phyloP scores from a whole-genome alignment of 2,329 filamentous ascomycete species.

The Hortaea werneckii region DNA sequence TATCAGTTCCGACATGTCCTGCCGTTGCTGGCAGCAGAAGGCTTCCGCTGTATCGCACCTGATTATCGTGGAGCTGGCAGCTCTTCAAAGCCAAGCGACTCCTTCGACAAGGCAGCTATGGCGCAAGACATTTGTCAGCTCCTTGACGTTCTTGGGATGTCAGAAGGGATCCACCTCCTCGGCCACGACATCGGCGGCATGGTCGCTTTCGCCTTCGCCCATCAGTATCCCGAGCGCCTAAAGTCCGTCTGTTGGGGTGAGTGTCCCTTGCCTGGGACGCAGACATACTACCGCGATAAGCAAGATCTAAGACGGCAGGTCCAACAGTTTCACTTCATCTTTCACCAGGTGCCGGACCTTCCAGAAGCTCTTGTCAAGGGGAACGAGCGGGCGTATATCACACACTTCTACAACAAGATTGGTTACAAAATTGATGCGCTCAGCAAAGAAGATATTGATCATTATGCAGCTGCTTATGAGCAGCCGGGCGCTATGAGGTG shows the following conservation, averaged over 20 bases:
- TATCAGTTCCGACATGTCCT: slow-evolving; percentile 36
- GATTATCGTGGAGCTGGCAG: slow-evolving; percentile 32
- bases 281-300: slow-evolving; percentile 21
- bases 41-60: slow-evolving; percentile 32
- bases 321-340: slow-evolving; percentile 32
- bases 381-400: slow-evolving; percentile 30
- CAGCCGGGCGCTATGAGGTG: slow-evolving; percentile 24
- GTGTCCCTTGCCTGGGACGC: slow-evolving; percentile 27
- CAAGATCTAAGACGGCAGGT: slow-evolving; percentile 19
- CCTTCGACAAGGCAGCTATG: slow-evolving; percentile 33
- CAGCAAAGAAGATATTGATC: slow-evolving; percentile 25
- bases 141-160: slow-evolving; percentile 23
- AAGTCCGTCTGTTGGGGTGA: slow-evolving; percentile 33
- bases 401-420: slow-evolving; percentile 33
- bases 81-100: slow-evolving; percentile 16
- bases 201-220: slow-evolving; percentile 34
- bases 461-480: slow-evolving; percentile 27
- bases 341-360: slow-evolving; percentile 15
- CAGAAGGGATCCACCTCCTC: slow-evolving; percentile 30
- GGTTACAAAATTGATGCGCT: slow-evolving; percentile 27
- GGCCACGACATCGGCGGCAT: slow-evolving; percentile 41
- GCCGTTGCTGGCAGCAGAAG: slow-evolving; percentile 24
- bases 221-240: slow-evolving; percentile 25
- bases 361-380: slow-evolving; percentile 30
- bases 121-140: slow-evolving; percentile 30